Base-by-base conservation (phyloP, 2,329 filamentous ascomycete species). In the Pseudocercospora crystallina region DNA sequence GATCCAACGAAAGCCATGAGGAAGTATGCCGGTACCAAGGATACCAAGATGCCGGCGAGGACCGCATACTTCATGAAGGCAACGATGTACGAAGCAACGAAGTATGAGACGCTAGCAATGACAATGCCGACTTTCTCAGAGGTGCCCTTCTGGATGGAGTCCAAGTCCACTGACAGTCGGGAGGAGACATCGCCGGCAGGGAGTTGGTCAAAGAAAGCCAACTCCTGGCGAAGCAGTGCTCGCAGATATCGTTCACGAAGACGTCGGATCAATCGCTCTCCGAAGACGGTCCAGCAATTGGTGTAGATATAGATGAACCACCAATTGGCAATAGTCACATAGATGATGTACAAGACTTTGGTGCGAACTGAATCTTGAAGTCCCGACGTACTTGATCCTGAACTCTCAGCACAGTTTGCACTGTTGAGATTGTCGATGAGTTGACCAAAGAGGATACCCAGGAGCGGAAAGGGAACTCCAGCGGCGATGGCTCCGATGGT, bases 101-200 rank as follows among this genome's bases (percentile, higher is more conserved):
- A 87, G 66, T 86, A 88, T 2, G 82, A 81, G 8, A 80, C 66
- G 43, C 78, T 83, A 17, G 79, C 76, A 4, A 88, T 73, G 57
- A 80, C 78, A 31, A 86, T 80, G 44, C 84, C 84, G 12, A 86
- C 84, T 65, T 89, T 89, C 67, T 88, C 85, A 1, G 81, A 84
- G 0, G 84, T 86, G 11, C 85, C 85, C 0, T 79, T 78, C 61
- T 85, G 84, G 44, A 89, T 81, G 1, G 80, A 79, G 51, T 84
- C 79, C 31, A 87, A 84, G 60, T 88, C 84, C 47, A 76, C 76
- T 61, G 83, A 83, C 37, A 89, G 76, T 13, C 84, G 76, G 8
- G 81, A 80, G 1, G 81, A 77, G 10, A 87, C 79, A 64, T 86
- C 81, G 12, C 83, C 84, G 0, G 82, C 76, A 40, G 81, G 78